phyloP scores from a whole-genome alignment of 1,284 basidiomycete species.

The Clitocybe nebularis region DNA sequence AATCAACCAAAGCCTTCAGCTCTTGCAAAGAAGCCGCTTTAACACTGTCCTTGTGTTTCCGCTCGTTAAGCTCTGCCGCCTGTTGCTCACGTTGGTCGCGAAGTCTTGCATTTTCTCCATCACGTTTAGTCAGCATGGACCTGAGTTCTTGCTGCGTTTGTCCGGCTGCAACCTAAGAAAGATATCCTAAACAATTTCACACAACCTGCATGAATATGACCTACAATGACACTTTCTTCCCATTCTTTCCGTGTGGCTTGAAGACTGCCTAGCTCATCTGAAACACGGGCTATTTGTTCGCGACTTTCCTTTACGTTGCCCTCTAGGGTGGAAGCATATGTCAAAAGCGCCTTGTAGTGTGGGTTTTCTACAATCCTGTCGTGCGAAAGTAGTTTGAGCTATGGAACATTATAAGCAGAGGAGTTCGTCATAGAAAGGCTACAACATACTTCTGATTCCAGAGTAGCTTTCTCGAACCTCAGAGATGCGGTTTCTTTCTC shows the following conservation, averaged over 20 bases:
- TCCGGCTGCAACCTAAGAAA: constrained; percentile 39
- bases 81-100: constrained; percentile 81
- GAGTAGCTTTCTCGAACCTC: constrained; percentile 34
- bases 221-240: constrained; percentile 39
- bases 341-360: constrained; percentile 45
- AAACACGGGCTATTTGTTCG: constrained; percentile 32
- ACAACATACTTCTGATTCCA: constrained; percentile 43
- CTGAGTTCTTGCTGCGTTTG: constrained; percentile 56
- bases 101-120: constrained; percentile 73
- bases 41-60: constrained; percentile 63
- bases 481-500: constrained; percentile 40
- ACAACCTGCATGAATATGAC: constrained; percentile 22
- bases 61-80: constrained; percentile 68
- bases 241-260: constrained; percentile 38
- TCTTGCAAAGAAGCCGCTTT: constrained; percentile 69
- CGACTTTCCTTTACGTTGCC: constrained; percentile 32
- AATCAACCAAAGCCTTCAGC: constrained; percentile 66
- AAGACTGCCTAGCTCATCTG: constrained; percentile 38
- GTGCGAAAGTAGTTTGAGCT: constrained; percentile 44
- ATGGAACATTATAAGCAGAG: too few species aligned
- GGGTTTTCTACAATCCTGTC: constrained; percentile 43
- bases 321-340: constrained; percentile 42
- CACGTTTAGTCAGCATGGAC: constrained; percentile 56
- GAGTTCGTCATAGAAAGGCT: not conserved
- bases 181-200: constrained; percentile 15